A percentile compares a stretch with the other conserved stretches of the same genome.
Evolutionary conservation across 805 yeast genomes (phyloP).

Genomic region (Myxozyma monticola): DNA sequence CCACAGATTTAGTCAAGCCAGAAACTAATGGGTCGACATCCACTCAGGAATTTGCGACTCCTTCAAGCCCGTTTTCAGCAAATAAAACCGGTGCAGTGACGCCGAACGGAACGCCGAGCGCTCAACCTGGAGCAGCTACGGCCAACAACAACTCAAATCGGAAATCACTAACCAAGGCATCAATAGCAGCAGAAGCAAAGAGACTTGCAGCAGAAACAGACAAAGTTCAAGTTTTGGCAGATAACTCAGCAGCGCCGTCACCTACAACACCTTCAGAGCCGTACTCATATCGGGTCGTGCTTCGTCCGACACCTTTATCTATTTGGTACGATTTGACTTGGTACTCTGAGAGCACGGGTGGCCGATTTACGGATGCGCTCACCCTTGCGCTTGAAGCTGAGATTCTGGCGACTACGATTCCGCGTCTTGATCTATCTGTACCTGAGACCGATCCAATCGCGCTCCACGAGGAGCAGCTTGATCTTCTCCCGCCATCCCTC

Average conservation of each 20-base stretch:
- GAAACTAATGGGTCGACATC: no score
- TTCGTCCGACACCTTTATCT: constrained; percentile 78
- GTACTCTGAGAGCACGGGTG: constrained; percentile 74
- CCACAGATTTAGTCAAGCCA: background rate
- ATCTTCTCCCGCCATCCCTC: background rate
- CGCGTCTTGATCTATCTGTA: constrained; percentile 74
- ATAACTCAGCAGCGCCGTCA: background rate
- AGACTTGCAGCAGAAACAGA: background rate
- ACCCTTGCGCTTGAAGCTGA: constrained; percentile 88
- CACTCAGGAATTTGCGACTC: no score
- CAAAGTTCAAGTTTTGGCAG: no score
- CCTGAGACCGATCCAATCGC: constrained; percentile 19
- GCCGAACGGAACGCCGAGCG: background rate
- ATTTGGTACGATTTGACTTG: constrained; percentile 70
- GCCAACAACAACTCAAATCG: no score
- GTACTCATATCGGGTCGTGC: constrained; percentile 70
- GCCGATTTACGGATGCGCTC: constrained; percentile 71
- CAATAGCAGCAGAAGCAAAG: background rate
- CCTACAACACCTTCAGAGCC: constrained; percentile 47
- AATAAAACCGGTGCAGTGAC: background rate
- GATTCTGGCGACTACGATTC: constrained; percentile 69
- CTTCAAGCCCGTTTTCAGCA: background rate
- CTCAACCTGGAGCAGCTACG: no score
- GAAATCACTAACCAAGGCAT: no score
- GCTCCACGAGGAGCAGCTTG: no score